These are phyloP conservation scores for Zychaea mexicana DNA, from an alignment of 371 early-diverging fungal species.

Conservation along the genomic window DNA sequence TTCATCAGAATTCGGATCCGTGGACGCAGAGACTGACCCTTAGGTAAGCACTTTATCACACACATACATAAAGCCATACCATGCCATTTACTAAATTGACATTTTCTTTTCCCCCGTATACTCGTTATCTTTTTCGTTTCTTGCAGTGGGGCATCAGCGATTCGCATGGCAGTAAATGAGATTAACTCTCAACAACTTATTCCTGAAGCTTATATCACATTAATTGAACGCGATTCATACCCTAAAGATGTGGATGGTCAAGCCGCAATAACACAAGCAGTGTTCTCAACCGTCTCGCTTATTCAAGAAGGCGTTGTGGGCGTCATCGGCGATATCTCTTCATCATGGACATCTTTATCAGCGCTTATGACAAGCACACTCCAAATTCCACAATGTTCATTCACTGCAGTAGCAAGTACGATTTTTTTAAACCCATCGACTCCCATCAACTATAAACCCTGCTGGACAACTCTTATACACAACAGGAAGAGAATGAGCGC, in stretches of 20 bases:
- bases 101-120: no score
- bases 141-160: conserved; percentile 57
- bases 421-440: no score
- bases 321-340: conserved; percentile 64
- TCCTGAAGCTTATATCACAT: conserved; percentile 60
- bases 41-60: conserved; percentile 42
- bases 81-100: no score
- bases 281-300: conserved; percentile 56
- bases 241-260: conserved; percentile 51
- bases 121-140: no score
- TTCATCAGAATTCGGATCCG: conserved; percentile 42
- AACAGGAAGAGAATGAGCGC: no score
- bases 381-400: conserved; percentile 67
- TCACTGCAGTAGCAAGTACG: conserved; percentile 60
- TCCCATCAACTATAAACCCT: no score
- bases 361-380: conserved; percentile 60
- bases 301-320: conserved; percentile 60
- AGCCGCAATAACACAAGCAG: conserved; percentile 51
- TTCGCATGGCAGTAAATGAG: conserved; percentile 59
- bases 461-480: no score
- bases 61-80: no score
- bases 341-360: conserved; percentile 59
- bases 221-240: conserved; percentile 61
- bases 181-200: conserved; percentile 55
- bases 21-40: conserved; percentile 42